A percentile compares a stretch with the other conserved stretches of the same genome.
These are phyloP conservation scores for Kwoniella mangroviensis DNA, from an alignment of 768 basidiomycete species.

Conservation along the genomic window DNA sequence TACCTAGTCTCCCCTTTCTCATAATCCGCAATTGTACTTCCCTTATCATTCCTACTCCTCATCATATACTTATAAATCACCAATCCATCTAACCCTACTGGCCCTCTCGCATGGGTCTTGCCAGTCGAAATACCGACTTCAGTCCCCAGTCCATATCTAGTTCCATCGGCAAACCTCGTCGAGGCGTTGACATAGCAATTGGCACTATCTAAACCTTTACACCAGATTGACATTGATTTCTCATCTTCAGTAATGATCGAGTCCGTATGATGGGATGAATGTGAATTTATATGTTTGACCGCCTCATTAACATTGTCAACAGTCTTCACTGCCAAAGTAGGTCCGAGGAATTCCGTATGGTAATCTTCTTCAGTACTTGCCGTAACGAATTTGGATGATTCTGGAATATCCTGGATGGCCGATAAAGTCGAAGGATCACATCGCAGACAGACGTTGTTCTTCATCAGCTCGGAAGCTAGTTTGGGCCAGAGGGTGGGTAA, in stretches of 20 bases:
- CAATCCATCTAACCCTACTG: constrained; percentile 90
- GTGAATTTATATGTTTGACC: constrained; percentile 84
- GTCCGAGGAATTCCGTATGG: constrained; percentile 82
- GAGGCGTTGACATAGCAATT: constrained; percentile 94
- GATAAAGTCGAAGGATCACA: constrained; percentile 73
- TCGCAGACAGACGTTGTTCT: constrained; percentile 72
- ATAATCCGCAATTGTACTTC: constrained; percentile 90
- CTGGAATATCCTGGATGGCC: constrained; percentile 61
- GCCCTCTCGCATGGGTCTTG: constrained; percentile 92
- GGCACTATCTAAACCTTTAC: constrained; percentile 85
- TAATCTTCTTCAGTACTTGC: constrained; percentile 70
- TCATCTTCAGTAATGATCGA: constrained; percentile 83
- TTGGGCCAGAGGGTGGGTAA: constrained; percentile 77
- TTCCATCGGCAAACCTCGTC: constrained; percentile 95
- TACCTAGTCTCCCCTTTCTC: constrained; percentile 70
- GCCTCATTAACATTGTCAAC: constrained; percentile 75
- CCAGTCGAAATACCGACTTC: constrained; percentile 98
- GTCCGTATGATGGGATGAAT: constrained; percentile 96
- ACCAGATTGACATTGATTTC: constrained; percentile 68
- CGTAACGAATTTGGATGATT: constrained; percentile 60
- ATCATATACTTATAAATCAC: constrained; percentile 97
- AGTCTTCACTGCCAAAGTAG: constrained; percentile 78
- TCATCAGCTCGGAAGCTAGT: constrained; percentile 73
- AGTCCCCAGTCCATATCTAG: constrained; percentile 94
- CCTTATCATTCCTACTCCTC: constrained; percentile 71